phyloP scores from a whole-genome alignment of 257 asterid genomes.

The Pogostemon cablin region DNA sequence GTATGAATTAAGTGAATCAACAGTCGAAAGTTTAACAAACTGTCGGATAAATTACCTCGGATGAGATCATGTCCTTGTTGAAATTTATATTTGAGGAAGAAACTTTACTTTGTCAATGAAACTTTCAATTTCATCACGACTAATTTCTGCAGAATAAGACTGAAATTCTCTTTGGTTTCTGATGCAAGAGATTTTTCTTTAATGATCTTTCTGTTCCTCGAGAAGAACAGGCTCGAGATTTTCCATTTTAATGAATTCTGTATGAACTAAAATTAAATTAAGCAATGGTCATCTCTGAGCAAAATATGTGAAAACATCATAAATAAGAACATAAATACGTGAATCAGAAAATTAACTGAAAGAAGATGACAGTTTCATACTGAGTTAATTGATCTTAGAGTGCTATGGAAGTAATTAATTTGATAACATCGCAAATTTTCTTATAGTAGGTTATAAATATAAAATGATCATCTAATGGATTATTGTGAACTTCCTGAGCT shows the following conservation, averaged over 20 bases:
- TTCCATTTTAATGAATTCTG: constrained; percentile 62
- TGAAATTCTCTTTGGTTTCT: constrained; percentile 42
- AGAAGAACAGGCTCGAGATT: constrained; percentile 82
- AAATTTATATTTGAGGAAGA: constrained; percentile 40
- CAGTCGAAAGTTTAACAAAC: not conserved
- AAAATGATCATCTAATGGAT: too few species aligned
- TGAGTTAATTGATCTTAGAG: too few species aligned
- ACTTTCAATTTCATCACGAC: constrained; percentile 35
- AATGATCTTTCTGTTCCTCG: constrained; percentile 61
- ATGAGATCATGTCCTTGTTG: constrained; percentile 43
- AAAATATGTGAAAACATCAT: not conserved
- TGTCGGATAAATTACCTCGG: constrained; percentile 54
- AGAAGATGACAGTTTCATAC: too few species aligned
- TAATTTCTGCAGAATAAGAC: constrained; percentile 37
- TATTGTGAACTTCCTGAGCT: too few species aligned
- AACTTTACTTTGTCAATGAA: constrained; percentile 33
- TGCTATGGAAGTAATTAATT: too few species aligned
- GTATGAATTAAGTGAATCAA: constrained; percentile 24
- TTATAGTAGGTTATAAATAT: too few species aligned
- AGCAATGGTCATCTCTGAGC: too few species aligned
- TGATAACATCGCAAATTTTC: too few species aligned
- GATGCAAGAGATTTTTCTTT: constrained; percentile 49
- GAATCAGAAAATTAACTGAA: too few species aligned
- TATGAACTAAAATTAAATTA: too few species aligned
- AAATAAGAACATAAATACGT: not conserved